Conservation (phyloP, 2,329 filamentous ascomycete species). For the Stagonosporopsis cucurbitacearum region DNA sequence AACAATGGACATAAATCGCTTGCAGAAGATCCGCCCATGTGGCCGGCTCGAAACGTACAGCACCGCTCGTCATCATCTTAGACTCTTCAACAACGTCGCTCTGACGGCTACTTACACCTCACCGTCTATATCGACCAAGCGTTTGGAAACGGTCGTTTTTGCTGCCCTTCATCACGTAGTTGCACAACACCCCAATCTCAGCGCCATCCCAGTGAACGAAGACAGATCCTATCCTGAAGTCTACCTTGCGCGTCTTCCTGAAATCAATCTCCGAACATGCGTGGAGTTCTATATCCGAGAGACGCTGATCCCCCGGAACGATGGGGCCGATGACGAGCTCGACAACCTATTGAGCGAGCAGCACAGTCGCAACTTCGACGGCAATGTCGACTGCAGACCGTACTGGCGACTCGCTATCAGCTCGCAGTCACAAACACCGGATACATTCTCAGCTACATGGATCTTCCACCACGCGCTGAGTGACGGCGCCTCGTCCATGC, state of each 20-base stretch:
- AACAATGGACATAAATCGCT: background rate
- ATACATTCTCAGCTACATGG: conserved; percentile 53
- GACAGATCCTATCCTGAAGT: conserved; percentile 46
- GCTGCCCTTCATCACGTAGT: conserved; percentile 48
- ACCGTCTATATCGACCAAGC: background rate
- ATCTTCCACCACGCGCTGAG: conserved; percentile 58
- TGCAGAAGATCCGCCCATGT: conserved; percentile 22
- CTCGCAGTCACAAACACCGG: background rate
- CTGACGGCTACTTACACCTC: conserved; percentile 44
- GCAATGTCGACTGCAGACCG: conserved; percentile 37
- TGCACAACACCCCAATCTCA: conserved; percentile 52
- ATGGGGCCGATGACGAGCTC: conserved; percentile 49
- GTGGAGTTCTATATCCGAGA: conserved; percentile 44
- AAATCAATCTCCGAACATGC: conserved; percentile 50
- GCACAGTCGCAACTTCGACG: conserved; percentile 51
- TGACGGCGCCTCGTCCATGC: conserved; percentile 55
- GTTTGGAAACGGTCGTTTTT: background rate
- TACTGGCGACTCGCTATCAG: conserved; percentile 55
- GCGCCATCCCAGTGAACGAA: conserved; percentile 52
- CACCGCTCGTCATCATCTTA: conserved; percentile 50
- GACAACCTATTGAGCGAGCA: conserved; percentile 51
- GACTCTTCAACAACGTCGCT: conserved; percentile 54
- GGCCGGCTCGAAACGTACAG: conserved; percentile 55
- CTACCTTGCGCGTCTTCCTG: conserved; percentile 54
- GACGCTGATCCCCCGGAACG: conserved; percentile 16